Conservation (phyloP, 106 monocot species). For the Dactylorhiza incarnata region DNA sequence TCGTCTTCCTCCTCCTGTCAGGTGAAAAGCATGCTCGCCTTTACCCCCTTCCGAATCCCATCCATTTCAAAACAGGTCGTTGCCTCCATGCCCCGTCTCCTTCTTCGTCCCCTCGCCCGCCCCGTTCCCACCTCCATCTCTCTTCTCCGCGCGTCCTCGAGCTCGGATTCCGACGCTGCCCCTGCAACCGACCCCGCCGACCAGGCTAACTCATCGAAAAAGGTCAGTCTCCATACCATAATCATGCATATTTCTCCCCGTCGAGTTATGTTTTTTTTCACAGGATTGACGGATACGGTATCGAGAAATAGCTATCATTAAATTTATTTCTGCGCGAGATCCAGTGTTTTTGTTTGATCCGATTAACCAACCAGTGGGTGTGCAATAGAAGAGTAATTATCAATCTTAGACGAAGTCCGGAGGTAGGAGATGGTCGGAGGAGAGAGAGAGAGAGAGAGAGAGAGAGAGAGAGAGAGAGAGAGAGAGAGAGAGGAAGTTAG, state of each 20-base stretch:
- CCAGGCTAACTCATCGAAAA: background rate
- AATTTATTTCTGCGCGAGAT: background rate
- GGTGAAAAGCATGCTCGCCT: background rate
- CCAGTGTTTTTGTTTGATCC: background rate
- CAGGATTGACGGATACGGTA: background rate
- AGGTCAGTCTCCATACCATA: background rate
- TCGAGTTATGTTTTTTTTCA: background rate
- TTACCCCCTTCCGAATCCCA: background rate
- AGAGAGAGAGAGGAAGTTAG: no score
- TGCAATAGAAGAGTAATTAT: no score
- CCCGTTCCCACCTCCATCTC: no score
- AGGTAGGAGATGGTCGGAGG: no score
- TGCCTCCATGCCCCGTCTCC: background rate
- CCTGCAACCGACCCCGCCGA: background rate
- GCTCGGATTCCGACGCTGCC: background rate
- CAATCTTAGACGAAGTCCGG: no score
- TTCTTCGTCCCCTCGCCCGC: background rate
- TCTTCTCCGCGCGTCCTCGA: background rate
- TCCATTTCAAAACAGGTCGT: background rate
- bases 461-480: no score
- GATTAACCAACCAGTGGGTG: background rate
- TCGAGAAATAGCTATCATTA: background rate
- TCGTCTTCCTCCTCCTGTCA: background rate
- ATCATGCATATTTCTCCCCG: background rate
- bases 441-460: no score